Base-by-base conservation (phyloP, 1,284 basidiomycete species). In the Cystobasidium pallidum region DNA sequence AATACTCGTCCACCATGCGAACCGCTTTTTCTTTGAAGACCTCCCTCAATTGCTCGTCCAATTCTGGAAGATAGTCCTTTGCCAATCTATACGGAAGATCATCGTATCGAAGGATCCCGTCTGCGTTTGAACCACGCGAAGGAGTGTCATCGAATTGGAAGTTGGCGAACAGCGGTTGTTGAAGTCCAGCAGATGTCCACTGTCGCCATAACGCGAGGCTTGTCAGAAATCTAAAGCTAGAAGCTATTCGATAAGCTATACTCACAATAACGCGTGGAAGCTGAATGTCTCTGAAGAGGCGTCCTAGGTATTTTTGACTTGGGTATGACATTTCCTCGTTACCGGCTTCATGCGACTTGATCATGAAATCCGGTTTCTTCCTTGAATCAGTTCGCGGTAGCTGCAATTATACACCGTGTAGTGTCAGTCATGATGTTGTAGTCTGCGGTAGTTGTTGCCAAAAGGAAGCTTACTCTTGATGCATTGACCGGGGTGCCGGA, bases 281-380 rank as follows among this genome's bases (percentile, higher is more conserved):
- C 21, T 41, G 34, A 19, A 61, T 61, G 39, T 61, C 58, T 21
- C 58, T 61, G 36, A 61, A 61, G 3, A 61, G 39, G 24, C 58
- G 30, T 17, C 58, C 58, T 26, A 61, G 43, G 36, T 26, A 61
- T 10, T 24, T 28, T 21, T 43, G 58, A n/a, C 58, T 61, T 7
- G 15, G 30, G 58, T 61, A 61, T 4, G 58, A 57, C 15, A 34
- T 43, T 28, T 61, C 58, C 26, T 61, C 58, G 39, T 47, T 47
- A 7, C 26, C 39, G 4, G 11, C 36, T 61, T 47, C 58, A 28
- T 47, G 58, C 36, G 58, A 28, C 21, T 34, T 57, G 30, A 57
- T 21, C 58, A 61, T 61, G 28, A 61, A 61, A 24, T 61, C 58
- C 4, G 58, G 58, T 43, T 43, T 61, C 39, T 61, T 61, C 36